Base-by-base conservation (phyloP, 495 filamentous ascomycete species). In the Pseudotulostoma volvatum region DNA sequence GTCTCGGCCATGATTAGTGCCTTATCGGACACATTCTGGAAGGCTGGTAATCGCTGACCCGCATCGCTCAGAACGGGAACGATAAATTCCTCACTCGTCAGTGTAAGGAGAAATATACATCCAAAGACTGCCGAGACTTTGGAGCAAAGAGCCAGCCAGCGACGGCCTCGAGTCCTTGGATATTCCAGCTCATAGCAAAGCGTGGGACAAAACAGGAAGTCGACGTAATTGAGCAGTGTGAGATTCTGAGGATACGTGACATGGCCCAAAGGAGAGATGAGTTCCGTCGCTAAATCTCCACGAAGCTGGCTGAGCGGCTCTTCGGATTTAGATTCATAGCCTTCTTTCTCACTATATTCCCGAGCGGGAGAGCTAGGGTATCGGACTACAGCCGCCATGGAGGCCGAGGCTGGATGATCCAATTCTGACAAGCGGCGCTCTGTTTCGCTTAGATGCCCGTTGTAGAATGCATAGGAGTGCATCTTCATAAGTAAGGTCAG, bases 181-280 rank as follows among this genome's bases (percentile, higher is more conserved):
- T 96, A 97, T 48, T 95, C 92, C 31, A 97, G 67, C 59, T 97
- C 90, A 57, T 97, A 97, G 63, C 90, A 97, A 18, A 97, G 69
- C 1, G 90, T 97, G 7, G 90, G 90, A 48, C 90, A 97, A 51
- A 86, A 74, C 9, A 94, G 60, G 55, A 77, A 97, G 59, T 97
- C 90, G 21, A 72, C 42, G 51, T 84, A 95, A 58, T 97, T 97
- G 19, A 49, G 45, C 46, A 76, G 60, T 1, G 83, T 84, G 7
- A 97, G 70, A 51, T 97, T 97, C 39, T 79, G 61, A 1, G 90
- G 90, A 54, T 97, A 97, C 0, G 83, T 92, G 41, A 92, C 73
- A 44, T 76, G 77, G 34, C 90, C 92, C 18, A 93, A 67, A 3
- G 90, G 87, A 4, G 84, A 88, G 4, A 79, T 92, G 25, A 97